Evolutionary conservation across 2,329 filamentous ascomycete species (phyloP).

Genomic region (Colletotrichum simmondsii): DNA sequence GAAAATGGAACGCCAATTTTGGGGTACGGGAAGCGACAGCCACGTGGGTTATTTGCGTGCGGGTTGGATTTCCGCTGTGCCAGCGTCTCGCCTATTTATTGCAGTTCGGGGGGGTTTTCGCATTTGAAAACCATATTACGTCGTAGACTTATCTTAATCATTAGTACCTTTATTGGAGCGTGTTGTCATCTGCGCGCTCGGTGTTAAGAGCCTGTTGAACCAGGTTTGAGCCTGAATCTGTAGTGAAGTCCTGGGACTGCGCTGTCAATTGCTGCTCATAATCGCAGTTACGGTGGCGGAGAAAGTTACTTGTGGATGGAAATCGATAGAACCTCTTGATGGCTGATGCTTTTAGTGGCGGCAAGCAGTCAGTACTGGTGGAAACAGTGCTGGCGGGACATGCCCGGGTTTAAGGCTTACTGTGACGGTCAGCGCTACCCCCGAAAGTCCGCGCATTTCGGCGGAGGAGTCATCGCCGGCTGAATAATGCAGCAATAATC

Average conservation of each 20-base stretch:
- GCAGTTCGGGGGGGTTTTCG: no score
- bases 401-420: background rate
- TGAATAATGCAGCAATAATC: background rate
- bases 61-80: background rate
- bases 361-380: no score
- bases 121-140: no score
- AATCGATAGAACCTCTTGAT: no score
- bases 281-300: background rate
- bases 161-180: background rate
- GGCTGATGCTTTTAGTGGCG: no score
- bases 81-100: no score
- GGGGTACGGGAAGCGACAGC: background rate
- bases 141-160: no score
- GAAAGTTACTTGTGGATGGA: no score
- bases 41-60: background rate
- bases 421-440: background rate
- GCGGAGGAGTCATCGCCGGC: no score
- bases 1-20: background rate
- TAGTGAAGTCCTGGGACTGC: background rate
- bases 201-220: no score
- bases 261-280: background rate
- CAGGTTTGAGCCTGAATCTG: background rate
- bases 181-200: background rate
- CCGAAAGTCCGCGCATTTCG: background rate
- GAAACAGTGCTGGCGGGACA: background rate